Evolutionary conservation across 495 filamentous ascomycete genomes (phyloP).

Genomic region (Hyaloscypha hepaticicola): DNA sequence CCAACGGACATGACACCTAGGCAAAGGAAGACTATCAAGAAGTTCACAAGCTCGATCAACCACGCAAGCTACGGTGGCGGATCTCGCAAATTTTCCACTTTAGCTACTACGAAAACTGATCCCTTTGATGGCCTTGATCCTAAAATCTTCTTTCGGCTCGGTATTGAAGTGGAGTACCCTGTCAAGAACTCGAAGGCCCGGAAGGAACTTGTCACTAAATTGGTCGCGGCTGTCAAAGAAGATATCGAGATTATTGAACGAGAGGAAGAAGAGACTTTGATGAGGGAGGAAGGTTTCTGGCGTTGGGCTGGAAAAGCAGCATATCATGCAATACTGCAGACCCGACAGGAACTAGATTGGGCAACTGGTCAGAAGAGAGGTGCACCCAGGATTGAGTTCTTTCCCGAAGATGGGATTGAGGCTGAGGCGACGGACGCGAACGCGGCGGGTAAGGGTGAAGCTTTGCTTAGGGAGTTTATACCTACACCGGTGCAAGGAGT

Average conservation of each 20-base stretch:
- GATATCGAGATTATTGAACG: slow-evolving; percentile 26
- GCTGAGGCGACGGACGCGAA: background rate
- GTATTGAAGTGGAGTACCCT: slow-evolving; percentile 21
- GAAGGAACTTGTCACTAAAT: slow-evolving; percentile 26
- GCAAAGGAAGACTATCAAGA: slow-evolving; percentile 24
- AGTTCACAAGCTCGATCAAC: slow-evolving; percentile 9
- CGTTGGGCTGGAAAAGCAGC: slow-evolving; percentile 28
- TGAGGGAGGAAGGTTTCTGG: slow-evolving; percentile 30
- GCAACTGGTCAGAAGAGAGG: slow-evolving; percentile 27
- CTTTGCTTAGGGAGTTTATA: background rate
- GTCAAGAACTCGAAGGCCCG: slow-evolving; percentile 16
- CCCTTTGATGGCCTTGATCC: slow-evolving; percentile 24
- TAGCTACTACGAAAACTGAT: background rate
- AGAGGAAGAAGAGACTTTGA: slow-evolving; percentile 23
- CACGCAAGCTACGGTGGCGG: slow-evolving; percentile 10
- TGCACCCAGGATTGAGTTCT: background rate
- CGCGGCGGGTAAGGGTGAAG: background rate
- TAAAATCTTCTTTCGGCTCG: slow-evolving; percentile 29
- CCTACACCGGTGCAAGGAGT: background rate
- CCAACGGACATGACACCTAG: slow-evolving; percentile 20
- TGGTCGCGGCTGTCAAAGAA: slow-evolving; percentile 24
- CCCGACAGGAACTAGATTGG: slow-evolving; percentile 27
- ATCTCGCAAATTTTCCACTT: slow-evolving; percentile 17
- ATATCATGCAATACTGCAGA: slow-evolving; percentile 17
- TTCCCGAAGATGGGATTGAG: background rate